Evolutionary conservation across 148 eudicot genomes (phyloP).

Genomic region (Persicaria tinctoria): DNA sequence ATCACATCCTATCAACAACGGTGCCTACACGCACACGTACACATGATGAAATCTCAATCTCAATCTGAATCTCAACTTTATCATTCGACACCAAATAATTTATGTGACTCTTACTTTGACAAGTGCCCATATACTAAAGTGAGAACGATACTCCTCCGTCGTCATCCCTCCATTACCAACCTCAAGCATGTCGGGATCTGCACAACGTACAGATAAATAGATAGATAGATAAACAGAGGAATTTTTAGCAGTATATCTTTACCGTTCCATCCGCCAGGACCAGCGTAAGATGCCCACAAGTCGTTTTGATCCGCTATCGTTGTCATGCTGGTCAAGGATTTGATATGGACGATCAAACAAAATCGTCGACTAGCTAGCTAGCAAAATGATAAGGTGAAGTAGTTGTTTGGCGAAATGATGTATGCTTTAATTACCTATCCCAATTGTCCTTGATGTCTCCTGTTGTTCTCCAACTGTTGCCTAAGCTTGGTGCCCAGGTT

Average conservation of each 20-base stretch:
- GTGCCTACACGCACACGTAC: constrained; percentile 42
- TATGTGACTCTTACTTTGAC: constrained; percentile 31
- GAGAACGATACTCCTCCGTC: constrained; percentile 60
- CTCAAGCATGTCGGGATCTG: constrained; percentile 97
- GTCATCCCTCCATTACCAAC: constrained; percentile 98
- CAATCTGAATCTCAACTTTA: no score
- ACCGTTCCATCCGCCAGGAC: constrained; percentile 94
- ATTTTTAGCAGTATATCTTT: not conserved
- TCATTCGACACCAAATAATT: no score
- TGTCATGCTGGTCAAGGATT: constrained; percentile 35
- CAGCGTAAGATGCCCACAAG: constrained; percentile 58
- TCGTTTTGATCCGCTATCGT: constrained; percentile 61
- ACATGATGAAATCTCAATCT: no score
- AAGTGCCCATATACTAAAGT: constrained; percentile 95
- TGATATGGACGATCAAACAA: not conserved
- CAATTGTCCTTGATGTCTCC: constrained; percentile 67
- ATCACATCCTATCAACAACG: constrained; percentile 84
- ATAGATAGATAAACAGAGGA: not conserved
- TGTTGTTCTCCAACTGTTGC: constrained; percentile 94
- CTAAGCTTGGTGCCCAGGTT: constrained; percentile 53
- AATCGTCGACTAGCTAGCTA: not conserved
- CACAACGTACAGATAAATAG: not conserved
- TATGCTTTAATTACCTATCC: constrained; percentile 40
- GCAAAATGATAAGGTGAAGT: not conserved
- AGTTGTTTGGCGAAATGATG: not conserved